Percentiles rank a stretch among this genome's conserved stretches.
Evolutionary conservation across 345 rosid species (phyloP).

Genomic region (Eucalyptus microcorys): DNA sequence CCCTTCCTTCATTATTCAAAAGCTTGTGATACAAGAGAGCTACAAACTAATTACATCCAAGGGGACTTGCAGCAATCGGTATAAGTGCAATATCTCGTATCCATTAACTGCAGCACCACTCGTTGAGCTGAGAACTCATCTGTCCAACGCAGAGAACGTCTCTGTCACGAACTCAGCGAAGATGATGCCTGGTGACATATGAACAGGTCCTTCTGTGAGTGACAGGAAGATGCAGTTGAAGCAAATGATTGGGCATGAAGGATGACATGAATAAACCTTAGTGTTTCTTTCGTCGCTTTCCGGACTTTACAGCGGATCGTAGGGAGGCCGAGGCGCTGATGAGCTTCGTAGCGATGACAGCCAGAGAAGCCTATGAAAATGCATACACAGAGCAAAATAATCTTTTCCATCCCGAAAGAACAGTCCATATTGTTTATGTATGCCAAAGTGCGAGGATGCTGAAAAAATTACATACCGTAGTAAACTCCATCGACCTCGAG

Average conservation of each 20-base stretch:
- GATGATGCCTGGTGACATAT: constrained; percentile 66
- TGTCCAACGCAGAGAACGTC: not conserved
- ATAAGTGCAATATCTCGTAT: not conserved
- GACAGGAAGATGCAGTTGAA: not conserved
- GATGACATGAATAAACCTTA: constrained; percentile 22
- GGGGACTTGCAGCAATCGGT: not conserved
- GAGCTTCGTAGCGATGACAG: constrained; percentile 88
- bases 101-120: not conserved
- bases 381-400: not conserved
- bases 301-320: constrained; percentile 85
- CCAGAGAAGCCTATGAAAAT: constrained; percentile 68
- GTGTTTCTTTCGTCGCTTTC: constrained; percentile 80
- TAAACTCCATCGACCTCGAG: constrained; percentile 88
- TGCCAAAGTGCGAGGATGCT: not conserved
- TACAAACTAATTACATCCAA: not conserved
- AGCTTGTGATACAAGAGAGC: not conserved
- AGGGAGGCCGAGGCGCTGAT: constrained; percentile 77
- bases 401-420: not conserved
- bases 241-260: not conserved
- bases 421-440: not conserved
- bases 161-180: constrained; percentile 28
- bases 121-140: not conserved
- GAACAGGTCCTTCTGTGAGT: not conserved
- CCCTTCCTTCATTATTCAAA: not conserved
- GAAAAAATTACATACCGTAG: constrained; percentile 29